Evolutionary conservation across 2,329 filamentous ascomycete genomes (phyloP), one percentile per base, ranked within the genome.

Genomic region (Drechslera avenae): DNA sequence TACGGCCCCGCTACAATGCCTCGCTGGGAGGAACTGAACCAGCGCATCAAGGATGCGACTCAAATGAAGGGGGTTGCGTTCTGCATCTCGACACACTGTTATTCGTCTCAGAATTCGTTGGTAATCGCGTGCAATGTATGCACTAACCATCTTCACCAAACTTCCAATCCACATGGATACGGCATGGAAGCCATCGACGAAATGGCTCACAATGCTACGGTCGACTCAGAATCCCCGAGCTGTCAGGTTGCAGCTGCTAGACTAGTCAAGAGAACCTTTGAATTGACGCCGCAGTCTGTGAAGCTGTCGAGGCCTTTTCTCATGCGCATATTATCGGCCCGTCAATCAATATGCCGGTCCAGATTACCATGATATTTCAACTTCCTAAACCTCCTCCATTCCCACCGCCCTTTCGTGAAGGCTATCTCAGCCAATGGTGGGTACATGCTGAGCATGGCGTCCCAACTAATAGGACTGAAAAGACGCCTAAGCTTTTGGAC

Each of bases 281-380:
- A 16, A 55, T 54, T 12, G 52, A 61, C 30, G 52, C 49, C 5
- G 52, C 42, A 18, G 57, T 63, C 1, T 63, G 83, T n/a, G 63
- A 63, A 2, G 65, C 72, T 4, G 82, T 83, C 1, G 80, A 84
- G 59, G 71, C 65, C 33, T 84, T 81, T 64, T 59, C 58, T 31
- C 58, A 54, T 9, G 17, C 41, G 7, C 51, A 52, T 9, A 63
- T 61, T 3, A 54, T 63, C 34, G 54, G 41, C 12, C 58, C 60
- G 10, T 63, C n/a, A 59, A 40, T 3, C 31, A 52, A 14, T 52
- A 56, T 23, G 53, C 58, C 12, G 60, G 60, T 10, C 39, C 52
- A 5, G 60, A 61, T 23, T 61, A 63, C 41, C 61, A 61, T 18
- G 60, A 63, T 4, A 61, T 60, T 10, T 51, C 54, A 17, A 64